Percentiles rank a stretch among this genome's conserved stretches.
phyloP scores from a whole-genome alignment of 371 early-diverging fungal genomes.

The Syncephalastrum sp. region DNA sequence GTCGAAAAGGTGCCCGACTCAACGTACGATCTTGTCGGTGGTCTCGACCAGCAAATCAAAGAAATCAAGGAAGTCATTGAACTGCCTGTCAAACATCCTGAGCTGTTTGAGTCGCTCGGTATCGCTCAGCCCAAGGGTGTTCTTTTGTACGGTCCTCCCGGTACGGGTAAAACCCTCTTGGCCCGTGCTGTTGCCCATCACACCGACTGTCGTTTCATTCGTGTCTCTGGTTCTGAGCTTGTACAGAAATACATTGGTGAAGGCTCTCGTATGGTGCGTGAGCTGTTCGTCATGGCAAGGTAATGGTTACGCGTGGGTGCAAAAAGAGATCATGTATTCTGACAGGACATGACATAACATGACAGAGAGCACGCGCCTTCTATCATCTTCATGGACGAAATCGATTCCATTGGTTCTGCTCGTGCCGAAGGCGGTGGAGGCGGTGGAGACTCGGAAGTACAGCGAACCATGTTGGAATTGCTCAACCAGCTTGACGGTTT shows the following conservation, averaged over 20 bases:
- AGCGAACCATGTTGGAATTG: constrained; percentile 99
- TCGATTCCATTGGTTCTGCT: constrained; percentile 99
- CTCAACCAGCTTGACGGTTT: constrained; percentile 99
- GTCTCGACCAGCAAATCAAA: constrained; percentile 99
- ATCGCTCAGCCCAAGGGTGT: constrained; percentile 81
- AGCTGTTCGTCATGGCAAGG: constrained; percentile 99
- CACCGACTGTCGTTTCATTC: constrained; percentile 99
- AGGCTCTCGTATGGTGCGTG: constrained; percentile 99
- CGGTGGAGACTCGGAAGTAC: constrained; percentile 98
- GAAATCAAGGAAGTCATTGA: constrained; percentile 99
- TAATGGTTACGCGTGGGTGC: constrained; percentile 7
- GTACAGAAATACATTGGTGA: constrained; percentile 99
- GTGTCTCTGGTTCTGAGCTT: constrained; percentile 99
- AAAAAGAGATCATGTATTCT: not conserved
- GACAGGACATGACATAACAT: not conserved
- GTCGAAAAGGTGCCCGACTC: constrained; percentile 99
- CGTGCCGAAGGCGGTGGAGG: constrained; percentile 98
- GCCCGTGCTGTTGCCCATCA: constrained; percentile 99
- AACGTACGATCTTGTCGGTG: constrained; percentile 99
- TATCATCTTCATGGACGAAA: constrained; percentile 99
- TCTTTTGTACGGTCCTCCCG: constrained; percentile 99
- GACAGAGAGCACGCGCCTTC: constrained; percentile 94
- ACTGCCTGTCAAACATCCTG: constrained; percentile 91
- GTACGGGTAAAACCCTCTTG: constrained; percentile 99
- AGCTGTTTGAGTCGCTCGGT: constrained; percentile 46